Evolutionary conservation across 1,284 basidiomycete genomes (phyloP).

Genomic region (Trametes hirsuta): DNA sequence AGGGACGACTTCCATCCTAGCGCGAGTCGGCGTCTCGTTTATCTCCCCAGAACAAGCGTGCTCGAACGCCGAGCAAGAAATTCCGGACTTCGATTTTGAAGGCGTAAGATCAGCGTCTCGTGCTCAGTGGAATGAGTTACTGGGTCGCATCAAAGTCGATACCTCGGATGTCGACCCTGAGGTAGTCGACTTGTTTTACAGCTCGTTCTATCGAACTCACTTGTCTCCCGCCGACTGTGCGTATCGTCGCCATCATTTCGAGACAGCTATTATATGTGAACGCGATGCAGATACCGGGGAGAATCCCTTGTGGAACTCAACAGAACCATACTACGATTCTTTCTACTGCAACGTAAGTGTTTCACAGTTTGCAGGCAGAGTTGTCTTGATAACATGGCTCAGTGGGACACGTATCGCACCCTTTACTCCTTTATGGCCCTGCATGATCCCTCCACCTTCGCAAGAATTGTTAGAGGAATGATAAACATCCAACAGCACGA

Average conservation of each 20-base stretch:
- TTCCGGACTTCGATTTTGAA: slow-evolving; percentile 62
- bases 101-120: slow-evolving; percentile 45
- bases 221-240: slow-evolving; percentile 69
- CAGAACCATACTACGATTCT: slow-evolving; percentile 68
- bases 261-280: background rate
- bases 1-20: slow-evolving; percentile 48
- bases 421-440: slow-evolving; percentile 61
- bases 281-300: slow-evolving; percentile 59
- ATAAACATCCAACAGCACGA: slow-evolving; percentile 70
- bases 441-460: slow-evolving; percentile 61
- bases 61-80: slow-evolving; percentile 60
- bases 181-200: slow-evolving; percentile 58
- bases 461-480: slow-evolving; percentile 61
- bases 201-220: slow-evolving; percentile 66
- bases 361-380: background rate
- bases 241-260: slow-evolving; percentile 17
- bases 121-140: slow-evolving; percentile 57
- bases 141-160: slow-evolving; percentile 58
- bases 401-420: slow-evolving; percentile 71
- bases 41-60: slow-evolving; percentile 64
- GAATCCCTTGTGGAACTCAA: slow-evolving; percentile 67
- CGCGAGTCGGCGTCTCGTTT: slow-evolving; percentile 61
- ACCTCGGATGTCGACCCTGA: slow-evolving; percentile 50
- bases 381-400: background rate
- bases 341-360: slow-evolving; percentile 65